These are phyloP conservation scores for Desmodesmus armatus DNA, from an alignment of 139 green algal genomes.

Conservation along the genomic window DNA sequence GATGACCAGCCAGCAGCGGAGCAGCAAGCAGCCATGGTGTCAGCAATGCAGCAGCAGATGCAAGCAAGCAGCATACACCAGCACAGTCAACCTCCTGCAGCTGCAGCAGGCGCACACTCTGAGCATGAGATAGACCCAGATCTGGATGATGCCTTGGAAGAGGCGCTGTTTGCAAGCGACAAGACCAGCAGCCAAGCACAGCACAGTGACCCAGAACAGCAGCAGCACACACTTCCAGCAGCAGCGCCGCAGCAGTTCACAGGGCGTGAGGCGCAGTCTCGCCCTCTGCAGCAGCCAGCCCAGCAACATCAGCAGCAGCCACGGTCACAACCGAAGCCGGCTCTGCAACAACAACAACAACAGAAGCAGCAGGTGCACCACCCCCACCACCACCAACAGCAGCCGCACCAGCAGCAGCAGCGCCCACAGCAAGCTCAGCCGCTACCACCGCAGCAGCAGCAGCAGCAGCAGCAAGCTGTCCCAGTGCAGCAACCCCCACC, in stretches of 20 bases:
- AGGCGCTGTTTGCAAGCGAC: constrained; percentile 35
- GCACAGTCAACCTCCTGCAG: neutral
- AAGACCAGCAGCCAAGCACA: neutral
- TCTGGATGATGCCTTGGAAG: constrained; percentile 32
- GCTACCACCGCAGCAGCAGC: neutral
- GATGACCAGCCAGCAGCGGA: neutral
- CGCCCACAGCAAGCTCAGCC: neutral
- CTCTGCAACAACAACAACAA: neutral
- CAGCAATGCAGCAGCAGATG: neutral
- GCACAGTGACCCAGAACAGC: neutral
- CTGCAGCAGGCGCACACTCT: neutral
- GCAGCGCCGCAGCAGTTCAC: neutral
- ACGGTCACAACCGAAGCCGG: neutral
- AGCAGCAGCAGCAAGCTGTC: neutral
- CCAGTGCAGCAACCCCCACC: too few species aligned
- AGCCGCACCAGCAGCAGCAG: neutral
- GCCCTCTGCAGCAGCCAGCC: neutral
- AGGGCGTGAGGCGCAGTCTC: too few species aligned
- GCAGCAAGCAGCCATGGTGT: neutral
- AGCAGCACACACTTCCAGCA: neutral
- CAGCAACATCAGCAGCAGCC: neutral
- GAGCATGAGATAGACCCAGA: constrained; percentile 34
- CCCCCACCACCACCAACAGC: too few species aligned
- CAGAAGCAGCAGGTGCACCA: neutral
- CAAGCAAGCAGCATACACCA: neutral